These are phyloP conservation scores for Aquilaria yunnanensis DNA, from an alignment of 345 rosid species.

Conservation along the genomic window DNA sequence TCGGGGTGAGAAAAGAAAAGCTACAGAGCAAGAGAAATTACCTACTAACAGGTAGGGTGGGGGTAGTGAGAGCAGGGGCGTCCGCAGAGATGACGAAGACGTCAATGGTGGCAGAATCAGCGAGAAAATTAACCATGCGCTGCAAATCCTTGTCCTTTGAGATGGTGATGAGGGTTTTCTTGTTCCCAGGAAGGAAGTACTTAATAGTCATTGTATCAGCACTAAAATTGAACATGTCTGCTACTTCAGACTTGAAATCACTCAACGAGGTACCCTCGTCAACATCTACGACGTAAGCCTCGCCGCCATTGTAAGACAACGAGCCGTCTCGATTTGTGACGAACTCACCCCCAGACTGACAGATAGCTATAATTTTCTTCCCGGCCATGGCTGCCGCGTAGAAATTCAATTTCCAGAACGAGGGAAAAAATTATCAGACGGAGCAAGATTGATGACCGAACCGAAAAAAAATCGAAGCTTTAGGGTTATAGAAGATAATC, in stretches of 20 bases:
- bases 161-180: constrained; percentile 75
- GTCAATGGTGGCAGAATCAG: constrained; percentile 62
- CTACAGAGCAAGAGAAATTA: constrained; percentile 18
- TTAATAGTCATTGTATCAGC: constrained; percentile 54
- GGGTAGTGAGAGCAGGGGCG: constrained; percentile 39
- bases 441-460: too few species aligned
- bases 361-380: constrained; percentile 84
- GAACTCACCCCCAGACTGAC: constrained; percentile 92
- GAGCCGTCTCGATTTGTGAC: constrained; percentile 58
- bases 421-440: too few species aligned
- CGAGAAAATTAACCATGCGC: constrained; percentile 72
- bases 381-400: constrained; percentile 47
- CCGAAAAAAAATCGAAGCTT: too few species aligned
- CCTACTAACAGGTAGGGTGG: constrained; percentile 74
- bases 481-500: too few species aligned
- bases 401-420: too few species aligned
- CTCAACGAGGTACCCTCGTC: constrained; percentile 49
- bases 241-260: constrained; percentile 69
- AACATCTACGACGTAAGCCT: constrained; percentile 78
- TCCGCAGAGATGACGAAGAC: constrained; percentile 60
- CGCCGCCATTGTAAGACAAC: constrained; percentile 68
- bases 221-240: constrained; percentile 63
- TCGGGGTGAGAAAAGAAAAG: constrained; percentile 6
- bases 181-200: constrained; percentile 90
- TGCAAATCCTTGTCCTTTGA: constrained; percentile 86